These are phyloP conservation scores for Tylopilus orsonianus DNA, from an alignment of 1,284 basidiomycete genomes.

Conservation along the genomic window DNA sequence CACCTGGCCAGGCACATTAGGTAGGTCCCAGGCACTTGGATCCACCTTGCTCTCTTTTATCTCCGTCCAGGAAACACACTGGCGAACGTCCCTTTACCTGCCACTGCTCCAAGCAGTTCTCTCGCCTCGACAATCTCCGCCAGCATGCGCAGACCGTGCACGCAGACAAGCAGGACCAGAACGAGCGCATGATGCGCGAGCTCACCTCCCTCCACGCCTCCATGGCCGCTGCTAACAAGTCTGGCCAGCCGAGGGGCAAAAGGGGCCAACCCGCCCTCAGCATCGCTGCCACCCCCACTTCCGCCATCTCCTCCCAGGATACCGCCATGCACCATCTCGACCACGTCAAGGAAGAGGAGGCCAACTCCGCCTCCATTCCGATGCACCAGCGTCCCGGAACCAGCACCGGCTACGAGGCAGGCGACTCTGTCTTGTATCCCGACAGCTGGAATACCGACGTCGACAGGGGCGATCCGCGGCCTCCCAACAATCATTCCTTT, in stretches of 20 bases:
- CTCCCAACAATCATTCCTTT: constrained; percentile 60
- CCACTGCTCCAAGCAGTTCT: constrained; percentile 94
- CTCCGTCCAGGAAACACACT: constrained; percentile 82
- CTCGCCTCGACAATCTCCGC: constrained; percentile 92
- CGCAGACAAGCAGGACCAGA: constrained; percentile 83
- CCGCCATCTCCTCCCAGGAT: constrained; percentile 13
- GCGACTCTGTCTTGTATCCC: constrained; percentile 40
- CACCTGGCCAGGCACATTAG: constrained; percentile 94
- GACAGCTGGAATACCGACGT: constrained; percentile 39
- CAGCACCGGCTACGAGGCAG: constrained; percentile 68
- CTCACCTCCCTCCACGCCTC: constrained; percentile 83
- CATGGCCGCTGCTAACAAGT: constrained; percentile 74
- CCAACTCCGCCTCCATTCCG: constrained; percentile 27
- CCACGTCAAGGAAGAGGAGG: constrained; percentile 57
- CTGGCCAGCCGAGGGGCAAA: constrained; percentile 44
- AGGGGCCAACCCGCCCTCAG: constrained; percentile 31
- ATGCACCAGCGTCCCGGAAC: constrained; percentile 61
- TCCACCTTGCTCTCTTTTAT: constrained; percentile 22
- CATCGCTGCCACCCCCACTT: neutral
- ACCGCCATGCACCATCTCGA: constrained; percentile 21
- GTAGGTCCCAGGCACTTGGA: constrained; percentile 45
- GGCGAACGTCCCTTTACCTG: constrained; percentile 95
- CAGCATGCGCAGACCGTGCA: constrained; percentile 97
- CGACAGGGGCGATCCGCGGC: constrained; percentile 37
- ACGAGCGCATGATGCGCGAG: constrained; percentile 90